Evolutionary conservation across 2,329 filamentous ascomycete genomes (phyloP).

Genomic region (Didymella segeticola): DNA sequence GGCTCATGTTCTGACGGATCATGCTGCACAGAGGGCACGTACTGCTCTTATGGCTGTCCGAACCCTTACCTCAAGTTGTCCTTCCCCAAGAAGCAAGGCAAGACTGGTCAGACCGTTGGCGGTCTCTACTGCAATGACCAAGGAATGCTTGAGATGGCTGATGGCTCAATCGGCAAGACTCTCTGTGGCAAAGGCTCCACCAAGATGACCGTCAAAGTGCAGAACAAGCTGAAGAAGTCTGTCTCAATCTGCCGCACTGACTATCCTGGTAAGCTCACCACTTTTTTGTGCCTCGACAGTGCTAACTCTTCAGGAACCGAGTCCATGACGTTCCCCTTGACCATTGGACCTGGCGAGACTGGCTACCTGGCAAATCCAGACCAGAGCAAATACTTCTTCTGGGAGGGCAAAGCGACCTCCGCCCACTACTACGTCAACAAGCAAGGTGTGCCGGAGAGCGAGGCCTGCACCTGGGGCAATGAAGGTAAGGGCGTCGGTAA

Average conservation of each 20-base stretch:
- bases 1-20: slow-evolving; percentile 63
- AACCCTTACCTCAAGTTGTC: slow-evolving; percentile 90
- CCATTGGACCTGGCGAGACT: slow-evolving; percentile 65
- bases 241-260: slow-evolving; percentile 91
- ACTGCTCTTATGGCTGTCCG: slow-evolving; percentile 96
- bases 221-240: slow-evolving; percentile 73
- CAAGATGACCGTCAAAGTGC: slow-evolving; percentile 68
- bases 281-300: no score
- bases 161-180: slow-evolving; percentile 60
- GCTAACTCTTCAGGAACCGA: slow-evolving; percentile 66
- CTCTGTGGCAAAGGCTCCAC: slow-evolving; percentile 79
- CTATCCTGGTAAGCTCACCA: slow-evolving; percentile 74
- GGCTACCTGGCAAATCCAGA: slow-evolving; percentile 77
- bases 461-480: slow-evolving; percentile 80
- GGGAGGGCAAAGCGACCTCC: slow-evolving; percentile 76
- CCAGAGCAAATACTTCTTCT: slow-evolving; percentile 75
- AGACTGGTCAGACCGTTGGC: slow-evolving; percentile 83
- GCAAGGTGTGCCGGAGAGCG: slow-evolving; percentile 67
- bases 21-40: slow-evolving; percentile 65
- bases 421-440: slow-evolving; percentile 98
- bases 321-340: slow-evolving; percentile 80
- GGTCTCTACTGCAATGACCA: slow-evolving; percentile 82
- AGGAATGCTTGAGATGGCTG: slow-evolving; percentile 76
- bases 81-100: slow-evolving; percentile 81
- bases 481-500: slow-evolving; percentile 71